Percentiles rank a stretch among this genome's conserved stretches.
These are phyloP conservation scores for Fusarium irregulare DNA, from an alignment of 2,329 filamentous ascomycete species.

Conservation along the genomic window DNA sequence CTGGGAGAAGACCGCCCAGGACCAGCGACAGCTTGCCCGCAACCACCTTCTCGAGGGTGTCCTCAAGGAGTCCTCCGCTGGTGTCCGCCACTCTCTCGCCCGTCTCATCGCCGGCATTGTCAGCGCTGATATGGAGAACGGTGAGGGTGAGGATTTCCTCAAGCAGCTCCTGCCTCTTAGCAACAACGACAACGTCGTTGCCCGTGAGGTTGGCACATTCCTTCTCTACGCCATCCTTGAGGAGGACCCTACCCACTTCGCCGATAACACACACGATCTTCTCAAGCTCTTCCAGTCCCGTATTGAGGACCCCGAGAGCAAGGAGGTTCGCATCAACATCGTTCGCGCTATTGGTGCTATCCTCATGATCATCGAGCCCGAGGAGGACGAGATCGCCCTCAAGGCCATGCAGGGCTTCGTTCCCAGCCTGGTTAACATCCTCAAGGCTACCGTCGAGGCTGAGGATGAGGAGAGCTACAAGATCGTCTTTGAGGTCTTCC, in stretches of 20 bases:
- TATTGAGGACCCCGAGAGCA: slow-evolving; percentile 89
- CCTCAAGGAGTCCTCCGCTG: slow-evolving; percentile 79
- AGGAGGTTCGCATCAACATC: slow-evolving; percentile 94
- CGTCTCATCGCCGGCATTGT: slow-evolving; percentile 90
- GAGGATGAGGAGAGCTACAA: slow-evolving; percentile 89
- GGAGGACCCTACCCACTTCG: slow-evolving; percentile 85
- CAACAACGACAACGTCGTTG: slow-evolving; percentile 77
- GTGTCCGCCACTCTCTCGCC: slow-evolving; percentile 86
- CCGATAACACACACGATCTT: slow-evolving; percentile 81
- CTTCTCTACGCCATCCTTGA: slow-evolving; percentile 94
- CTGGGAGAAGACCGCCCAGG: slow-evolving; percentile 79
- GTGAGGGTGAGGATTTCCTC: slow-evolving; percentile 86
- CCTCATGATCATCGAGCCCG: slow-evolving; percentile 86
- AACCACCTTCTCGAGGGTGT: slow-evolving; percentile 86
- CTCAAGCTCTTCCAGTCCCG: slow-evolving; percentile 87
- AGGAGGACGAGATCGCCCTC: slow-evolving; percentile 81
- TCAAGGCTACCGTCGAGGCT: slow-evolving; percentile 84
- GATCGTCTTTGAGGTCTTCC: slow-evolving; percentile 95
- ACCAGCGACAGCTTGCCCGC: slow-evolving; percentile 83
- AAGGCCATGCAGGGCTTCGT: slow-evolving; percentile 82
- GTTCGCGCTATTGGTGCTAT: slow-evolving; percentile 89
- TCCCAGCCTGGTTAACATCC: slow-evolving; percentile 87
- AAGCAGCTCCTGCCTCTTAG: slow-evolving; percentile 82
- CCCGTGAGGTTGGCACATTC: slow-evolving; percentile 91
- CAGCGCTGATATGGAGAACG: slow-evolving; percentile 77